Base-by-base conservation (phyloP, 1,284 basidiomycete genomes). In the Rhodotorula sp. region DNA sequence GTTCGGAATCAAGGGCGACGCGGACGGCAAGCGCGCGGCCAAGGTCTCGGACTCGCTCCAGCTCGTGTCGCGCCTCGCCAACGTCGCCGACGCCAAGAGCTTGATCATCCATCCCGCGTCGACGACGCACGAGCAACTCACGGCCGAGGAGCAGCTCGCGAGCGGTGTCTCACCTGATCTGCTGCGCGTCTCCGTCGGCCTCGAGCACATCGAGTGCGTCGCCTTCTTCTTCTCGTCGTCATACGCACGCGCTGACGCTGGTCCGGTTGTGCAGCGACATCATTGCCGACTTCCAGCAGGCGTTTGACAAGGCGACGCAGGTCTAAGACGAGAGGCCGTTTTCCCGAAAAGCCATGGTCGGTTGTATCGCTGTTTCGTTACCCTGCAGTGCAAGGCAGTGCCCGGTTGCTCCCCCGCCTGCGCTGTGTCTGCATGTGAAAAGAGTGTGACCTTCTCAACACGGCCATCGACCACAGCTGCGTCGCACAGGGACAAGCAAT, bases 91-190 rank as follows among this genome's bases (percentile, higher is more conserved):
- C 76, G 89, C 90, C 42, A 92, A 92, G 83, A 91, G 90, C 5
- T 86, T 66, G 14, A 46, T 64, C 49, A 59, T 66, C 34, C 71
- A 73, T 58, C 67, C 76, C 8, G 68, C 68, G 14, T 86, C 88
- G 58, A 95, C 93, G 27, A 95, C 92, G 1, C 92, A 94, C 81
- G 85, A 89, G 72, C 92, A 93, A 81, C 84, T 93, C 67, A 85
- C 84, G 7, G 85, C 84, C 44, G 87, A 87, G 71, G 76, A 77
- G 66, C 89, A 90, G 80, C 63, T 85, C 45, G 80, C 84, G 2
- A 85, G 89, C 3, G 93, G 92, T 45, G 91, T 94, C 21, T 90
- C 89, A 16, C 88, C 88, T 44, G 91, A 93, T 81, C 82, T 92
- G 64, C 90, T 93, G 78, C 86, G 91, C 73, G 88, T 92, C 79